Conservation (phyloP, 2,329 filamentous ascomycete species). For the Fusarium caatingaense region DNA sequence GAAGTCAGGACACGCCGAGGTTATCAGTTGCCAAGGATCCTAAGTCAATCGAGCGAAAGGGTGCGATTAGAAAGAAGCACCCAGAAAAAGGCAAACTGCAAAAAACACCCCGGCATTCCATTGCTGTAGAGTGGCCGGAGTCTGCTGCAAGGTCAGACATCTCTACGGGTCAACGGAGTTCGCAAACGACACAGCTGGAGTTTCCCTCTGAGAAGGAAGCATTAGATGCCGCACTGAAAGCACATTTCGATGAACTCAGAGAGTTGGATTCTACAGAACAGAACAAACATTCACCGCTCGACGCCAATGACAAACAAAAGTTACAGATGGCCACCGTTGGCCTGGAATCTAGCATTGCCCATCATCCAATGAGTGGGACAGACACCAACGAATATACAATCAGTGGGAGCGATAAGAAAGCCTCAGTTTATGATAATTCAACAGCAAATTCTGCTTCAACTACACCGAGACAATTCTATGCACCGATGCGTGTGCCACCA, state of each 20-base stretch:
- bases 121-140: conserved; percentile 27
- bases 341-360: neutral
- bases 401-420: neutral
- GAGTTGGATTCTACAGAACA: conserved; percentile 19
- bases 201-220: conserved; percentile 32
- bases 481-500: conserved; percentile 35
- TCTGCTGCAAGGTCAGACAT: neutral
- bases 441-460: conserved; percentile 24
- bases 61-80: conserved; percentile 34
- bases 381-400: neutral
- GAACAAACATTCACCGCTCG: neutral
- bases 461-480: conserved; percentile 44
- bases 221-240: conserved; percentile 33
- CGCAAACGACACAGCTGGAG: conserved; percentile 3
- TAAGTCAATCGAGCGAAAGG: conserved; percentile 29
- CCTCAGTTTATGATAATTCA: neutral
- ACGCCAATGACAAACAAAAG: neutral
- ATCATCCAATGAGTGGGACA: neutral
- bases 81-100: conserved; percentile 9
- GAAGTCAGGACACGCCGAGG: neutral
- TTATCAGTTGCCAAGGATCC: neutral
- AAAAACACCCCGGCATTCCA: neutral
- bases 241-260: conserved; percentile 31
- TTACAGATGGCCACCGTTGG: neutral
- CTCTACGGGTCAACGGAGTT: neutral